Base-by-base conservation (phyloP, 2,329 filamentous ascomycete species). In the Lanzia echinophila region DNA sequence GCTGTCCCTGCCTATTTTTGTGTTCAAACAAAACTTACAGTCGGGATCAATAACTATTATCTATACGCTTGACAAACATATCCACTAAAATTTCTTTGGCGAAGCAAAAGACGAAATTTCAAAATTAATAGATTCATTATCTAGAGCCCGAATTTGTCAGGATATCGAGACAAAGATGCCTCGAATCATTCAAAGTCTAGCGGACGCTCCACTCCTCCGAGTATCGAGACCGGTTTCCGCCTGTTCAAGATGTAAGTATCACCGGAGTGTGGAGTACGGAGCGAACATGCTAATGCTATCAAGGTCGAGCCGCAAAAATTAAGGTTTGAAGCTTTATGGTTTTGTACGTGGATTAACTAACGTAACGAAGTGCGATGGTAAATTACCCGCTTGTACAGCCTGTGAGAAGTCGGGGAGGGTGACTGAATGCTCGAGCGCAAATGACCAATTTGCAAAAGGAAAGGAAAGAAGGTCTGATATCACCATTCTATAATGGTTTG, bases 361-460 rank as follows among this genome's bases (percentile, higher is more conserved):
- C 39, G 38, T 13, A 43, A 32, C 17, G 6, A 65, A 87, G 83
- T 99, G 94, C 67, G 94, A 97, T 73, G 92, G 94, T 58, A 96
- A 96, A 70, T 76, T 97, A 36, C 94, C 94, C 11, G 90, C 91
- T 7, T 99, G 94, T 68, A 95, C 90, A 7, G 92, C 92, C 17
- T 97, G 94, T 68, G 92, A 96, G 71, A 91, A 90, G 71, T 89
- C 90, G 13, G 90, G 91, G 31, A 86, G 90, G 58, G 84, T 88
- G 53, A 84, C 79, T 56, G 90, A 95, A 68, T 99, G 94, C 69
- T 96, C 90, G 6, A 90, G 90, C 53, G 91, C 90, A 7, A 96
- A 95, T 65, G 92, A 97, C 67, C 90, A 96, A 69, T 97, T 96
- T 71, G 91, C 92, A 0, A 81, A 90, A 58, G 94, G 94, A 57